Evolutionary conservation across 805 yeast genomes (phyloP), one percentile per base, ranked within the genome.

Genomic region (Kluyveromyces dobzhanskii): DNA sequence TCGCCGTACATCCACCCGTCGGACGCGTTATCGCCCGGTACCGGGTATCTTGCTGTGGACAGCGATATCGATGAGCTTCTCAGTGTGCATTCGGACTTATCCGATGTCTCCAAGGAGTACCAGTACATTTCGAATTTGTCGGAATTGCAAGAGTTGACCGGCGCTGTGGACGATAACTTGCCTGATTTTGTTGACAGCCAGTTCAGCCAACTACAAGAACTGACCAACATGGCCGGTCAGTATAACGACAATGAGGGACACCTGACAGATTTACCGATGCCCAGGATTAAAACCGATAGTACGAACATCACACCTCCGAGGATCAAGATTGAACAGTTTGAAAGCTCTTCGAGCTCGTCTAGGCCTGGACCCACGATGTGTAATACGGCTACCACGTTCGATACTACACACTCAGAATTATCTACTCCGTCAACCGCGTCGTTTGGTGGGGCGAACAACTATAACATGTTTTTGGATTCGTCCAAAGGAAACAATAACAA

Each of bases 21-120:
- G n/a, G 55, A 53, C 29, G 50, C 56, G 3, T 39, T 50, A 7
- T 57, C 62, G 2, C 61, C 63, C 2, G 49, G 53, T n/a, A 17
- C 37, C 10, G 29, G 30, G n/a, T 34, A 34, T 21, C 37, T 34
- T 8, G 38, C 34, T 17, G 17, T 25, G n/a, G 58, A 54, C 28
- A 52, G 46, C 4, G 58, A 57, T 31, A 39, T 50, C 28, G 61
- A 56, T 35, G 63, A 58, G 36, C 31, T 53, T 9, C 29, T 53
- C 34, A 55, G 61, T 44, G 53, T 58, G 7, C 48, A 53, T 27
- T 56, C 61, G 2, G 49, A 42, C 6, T 37, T 54, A 13, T 56
- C 60, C 16, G 38, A 49, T n/a, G 47, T 54, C 35, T 42, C 54
- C 4, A 40, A 46, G 24, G 61, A 59, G 17, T 50, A 44, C 24